phyloP scores from a whole-genome alignment of 768 basidiomycete species.

The Pleurotus platypus region DNA sequence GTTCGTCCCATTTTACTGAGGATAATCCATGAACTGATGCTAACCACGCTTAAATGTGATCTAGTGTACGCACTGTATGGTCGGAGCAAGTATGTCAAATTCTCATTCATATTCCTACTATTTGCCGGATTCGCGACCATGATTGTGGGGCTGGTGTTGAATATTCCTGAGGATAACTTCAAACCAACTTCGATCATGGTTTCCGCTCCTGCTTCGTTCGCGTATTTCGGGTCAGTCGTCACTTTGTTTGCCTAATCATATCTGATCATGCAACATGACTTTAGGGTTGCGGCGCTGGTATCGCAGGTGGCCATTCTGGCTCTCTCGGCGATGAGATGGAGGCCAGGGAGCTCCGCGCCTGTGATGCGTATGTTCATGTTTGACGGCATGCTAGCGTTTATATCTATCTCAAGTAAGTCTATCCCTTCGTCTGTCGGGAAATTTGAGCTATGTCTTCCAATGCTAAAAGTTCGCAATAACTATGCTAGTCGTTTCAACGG shows the following conservation, averaged over 20 bases:
- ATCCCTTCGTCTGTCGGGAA: background rate
- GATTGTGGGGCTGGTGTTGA: constrained; percentile 6
- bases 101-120: constrained; percentile 16
- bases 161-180: constrained; percentile 9
- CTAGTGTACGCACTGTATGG: constrained; percentile 28
- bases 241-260: background rate
- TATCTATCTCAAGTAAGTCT: constrained; percentile 6
- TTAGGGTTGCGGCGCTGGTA: constrained; percentile 9
- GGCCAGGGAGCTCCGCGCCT: constrained; percentile 1
- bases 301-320: constrained; percentile 10
- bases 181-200: constrained; percentile 4
- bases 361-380: constrained; percentile 10
- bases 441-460: background rate
- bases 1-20: constrained; percentile 10
- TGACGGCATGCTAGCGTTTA: constrained; percentile 13
- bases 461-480: no score
- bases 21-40: background rate
- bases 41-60: background rate
- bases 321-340: constrained; percentile 8
- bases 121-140: constrained; percentile 13
- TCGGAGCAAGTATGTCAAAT: constrained; percentile 16
- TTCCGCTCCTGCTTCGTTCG: constrained; percentile 11
- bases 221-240: constrained; percentile 11
- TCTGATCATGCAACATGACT: background rate
- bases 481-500: constrained; percentile 6